phyloP scores from a whole-genome alignment of 163 green algal species.

The Scenedesmus sp. region DNA sequence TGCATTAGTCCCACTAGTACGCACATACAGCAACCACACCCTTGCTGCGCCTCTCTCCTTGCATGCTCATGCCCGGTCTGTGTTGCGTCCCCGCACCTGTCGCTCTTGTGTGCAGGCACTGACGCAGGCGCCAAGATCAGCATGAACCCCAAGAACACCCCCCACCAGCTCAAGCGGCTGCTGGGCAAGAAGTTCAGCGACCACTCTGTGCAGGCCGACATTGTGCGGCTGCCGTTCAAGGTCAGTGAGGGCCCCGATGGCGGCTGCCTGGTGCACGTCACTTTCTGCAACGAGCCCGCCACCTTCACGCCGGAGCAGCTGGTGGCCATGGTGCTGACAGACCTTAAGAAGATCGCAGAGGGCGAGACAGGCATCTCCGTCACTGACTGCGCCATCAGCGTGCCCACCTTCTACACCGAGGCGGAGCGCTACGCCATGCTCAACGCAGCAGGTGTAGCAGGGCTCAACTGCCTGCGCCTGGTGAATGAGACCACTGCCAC shows the following conservation, averaged over 20 bases:
- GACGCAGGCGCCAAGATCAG: constrained; percentile 82
- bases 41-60: no score
- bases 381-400: constrained; percentile 93
- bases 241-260: constrained; percentile 84
- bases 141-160: constrained; percentile 95
- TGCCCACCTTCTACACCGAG: constrained; percentile 91
- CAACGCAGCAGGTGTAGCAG: constrained; percentile 81
- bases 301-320: constrained; percentile 93
- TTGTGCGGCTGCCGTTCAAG: constrained; percentile 80
- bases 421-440: constrained; percentile 52
- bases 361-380: constrained; percentile 81
- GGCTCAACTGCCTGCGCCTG: constrained; percentile 95
- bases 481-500: constrained; percentile 98
- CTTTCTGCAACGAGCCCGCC: constrained; percentile 85
- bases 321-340: constrained; percentile 93
- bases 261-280: constrained; percentile 87
- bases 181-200: constrained; percentile 93
- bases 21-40: background rate
- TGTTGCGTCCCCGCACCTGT: background rate
- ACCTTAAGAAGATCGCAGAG: constrained; percentile 94
- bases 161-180: constrained; percentile 96
- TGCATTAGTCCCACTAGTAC: no score
- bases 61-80: background rate
- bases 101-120: constrained; percentile 50
- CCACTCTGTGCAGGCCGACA: constrained; percentile 90